Base-by-base conservation (phyloP, 495 filamentous ascomycete genomes). In the Xeromyces bisporus region DNA sequence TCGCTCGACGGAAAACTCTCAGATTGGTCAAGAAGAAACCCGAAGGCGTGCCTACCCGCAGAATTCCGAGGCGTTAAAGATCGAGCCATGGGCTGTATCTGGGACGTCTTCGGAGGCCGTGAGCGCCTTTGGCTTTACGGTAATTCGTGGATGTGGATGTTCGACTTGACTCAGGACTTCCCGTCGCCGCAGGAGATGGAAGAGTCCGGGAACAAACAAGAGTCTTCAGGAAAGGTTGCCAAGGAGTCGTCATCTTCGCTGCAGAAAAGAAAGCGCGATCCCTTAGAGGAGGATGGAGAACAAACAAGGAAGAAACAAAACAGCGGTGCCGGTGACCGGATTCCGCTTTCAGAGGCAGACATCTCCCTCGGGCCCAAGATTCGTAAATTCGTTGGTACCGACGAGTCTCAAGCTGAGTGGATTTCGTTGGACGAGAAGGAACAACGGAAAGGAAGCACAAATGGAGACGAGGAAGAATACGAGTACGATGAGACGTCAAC, bases 121-220 rank as follows among this genome's bases (percentile, higher is more conserved):
- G 61, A 77, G 32, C 66, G 85, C 3, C 52, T 87, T 2, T 96
- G 89, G 85, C 50, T 94, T 6, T 93, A 87, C 48, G 86, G 84
- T 7, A 62, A 64, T 6, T 71, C 69, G 0, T 94, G 84, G 69
- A 47, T 99, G 32, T 93, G 78, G 67, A 96, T 96, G 86, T 70
- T 96, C 36, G 83, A 96, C 50, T 46, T 93, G 3, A 67, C 66
- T 4, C 66, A 68, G 32, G 77, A 96, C 44, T 61, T 93, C 30
- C 66, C 64, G 0, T 43, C 56, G 2, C 37, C 44, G 3, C 51
- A 52, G 5, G 48, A 56, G 23, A 36, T 47, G 2, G 36, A 25
- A 26, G 42, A 42, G 15, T 38, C 40, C 8, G 42, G 27, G 5
- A 38, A 39, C 18, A 36, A 38, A 11, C 32, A 39, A 36, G 48